Evolutionary conservation across 169 alveolate genomes (phyloP), one percentile per base, ranked within the genome.

Genomic region (Babesia caballi): DNA sequence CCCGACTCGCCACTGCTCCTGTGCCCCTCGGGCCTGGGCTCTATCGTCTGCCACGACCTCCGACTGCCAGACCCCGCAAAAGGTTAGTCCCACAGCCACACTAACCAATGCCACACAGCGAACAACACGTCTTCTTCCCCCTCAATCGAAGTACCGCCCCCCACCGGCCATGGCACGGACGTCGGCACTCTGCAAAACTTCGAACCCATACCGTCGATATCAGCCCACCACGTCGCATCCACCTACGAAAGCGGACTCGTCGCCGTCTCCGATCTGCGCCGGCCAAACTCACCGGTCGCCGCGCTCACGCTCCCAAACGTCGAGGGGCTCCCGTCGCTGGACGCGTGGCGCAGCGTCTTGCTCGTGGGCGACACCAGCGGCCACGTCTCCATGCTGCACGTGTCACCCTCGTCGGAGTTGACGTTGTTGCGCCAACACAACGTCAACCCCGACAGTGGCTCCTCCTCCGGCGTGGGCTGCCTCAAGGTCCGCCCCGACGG

Each of bases 301-400:
- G 12, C 52, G 2, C 46, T 36, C 59, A 47, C 12, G 23, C 42
- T 38, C 15, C 50, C 54, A n/a, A 44, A 41, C 53, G 41, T 56
- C 47, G 87, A 78, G 50, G 63, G 78, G 2, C 36, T 59, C 12
- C 74, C 83, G 25, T 30, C 83, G 21, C 54, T 78, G 25, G 47
- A 77, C 56, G 71, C 40, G 25, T 78, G 87, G 83, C 25, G 57
- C 36, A 28, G 35, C 25, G 77, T 78, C n/a, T 30, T 68, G 38
- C 51, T 78, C 19, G 49, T 78, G 4, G 87, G 87, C n/a, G 87
- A 78, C 63, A 56, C 87, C 8, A 41, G 23, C 14, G 87, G 87
- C 30, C 25, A 61, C 35, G 57, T 68, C 25, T 54, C 51, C 3
- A 67, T 78, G 87, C 47, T 68, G 6, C 46, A 78, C 49, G 71